Conservation (phyloP, 2,329 filamentous ascomycete species). For the Fusarium subtropicale region DNA sequence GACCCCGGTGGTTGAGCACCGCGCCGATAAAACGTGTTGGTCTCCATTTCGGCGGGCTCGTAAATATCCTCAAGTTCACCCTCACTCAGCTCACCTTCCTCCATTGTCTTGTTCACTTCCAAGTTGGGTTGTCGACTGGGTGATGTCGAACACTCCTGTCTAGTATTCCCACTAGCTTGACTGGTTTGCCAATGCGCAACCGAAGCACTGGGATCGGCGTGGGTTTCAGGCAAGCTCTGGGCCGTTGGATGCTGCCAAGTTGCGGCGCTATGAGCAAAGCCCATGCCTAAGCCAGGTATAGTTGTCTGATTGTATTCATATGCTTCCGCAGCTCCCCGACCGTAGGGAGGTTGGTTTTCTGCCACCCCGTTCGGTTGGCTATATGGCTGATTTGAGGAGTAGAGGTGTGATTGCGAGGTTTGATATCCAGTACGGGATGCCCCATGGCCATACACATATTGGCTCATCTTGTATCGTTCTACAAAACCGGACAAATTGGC, state of each 20-base stretch:
- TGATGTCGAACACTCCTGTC: not conserved
- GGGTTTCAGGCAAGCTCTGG: conserved; percentile 13
- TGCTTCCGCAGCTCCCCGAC: conserved; percentile 24
- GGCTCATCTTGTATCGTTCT: conserved; percentile 45
- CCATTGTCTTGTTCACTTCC: conserved; percentile 50
- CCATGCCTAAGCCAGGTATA: conserved; percentile 53
- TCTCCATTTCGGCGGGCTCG: conserved; percentile 53
- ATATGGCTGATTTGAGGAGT: conserved; percentile 31
- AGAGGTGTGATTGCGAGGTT: conserved; percentile 37
- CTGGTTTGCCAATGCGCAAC: not conserved
- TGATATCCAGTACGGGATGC: conserved; percentile 39
- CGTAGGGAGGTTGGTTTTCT: conserved; percentile 15
- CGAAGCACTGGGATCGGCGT: not conserved
- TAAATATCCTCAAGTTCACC: conserved; percentile 70
- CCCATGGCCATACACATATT: conserved; percentile 46
- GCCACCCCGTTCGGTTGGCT: conserved; percentile 13
- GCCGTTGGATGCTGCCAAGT: conserved; percentile 34
- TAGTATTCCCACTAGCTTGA: not conserved
- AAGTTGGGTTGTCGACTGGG: conserved; percentile 12
- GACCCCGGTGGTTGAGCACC: not conserved
- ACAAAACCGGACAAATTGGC: not conserved
- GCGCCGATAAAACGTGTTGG: not conserved
- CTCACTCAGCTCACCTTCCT: conserved; percentile 84
- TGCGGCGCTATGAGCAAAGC: conserved; percentile 37
- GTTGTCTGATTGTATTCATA: conserved; percentile 47